Evolutionary conservation across 2,329 filamentous ascomycete genomes (phyloP).

Genomic region (Botrytis tulipae): DNA sequence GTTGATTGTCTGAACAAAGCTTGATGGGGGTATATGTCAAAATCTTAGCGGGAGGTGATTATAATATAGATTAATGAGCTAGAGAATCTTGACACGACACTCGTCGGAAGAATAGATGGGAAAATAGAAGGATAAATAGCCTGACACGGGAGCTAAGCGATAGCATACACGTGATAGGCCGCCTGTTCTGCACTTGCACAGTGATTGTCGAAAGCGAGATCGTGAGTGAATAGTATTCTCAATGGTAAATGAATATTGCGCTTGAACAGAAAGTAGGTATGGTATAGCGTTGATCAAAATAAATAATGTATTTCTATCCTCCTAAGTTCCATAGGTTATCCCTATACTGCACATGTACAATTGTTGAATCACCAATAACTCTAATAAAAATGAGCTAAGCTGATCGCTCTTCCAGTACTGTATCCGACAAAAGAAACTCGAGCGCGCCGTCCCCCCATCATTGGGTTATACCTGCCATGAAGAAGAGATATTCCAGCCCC

Average conservation of each 20-base stretch:
- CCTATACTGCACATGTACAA: background rate
- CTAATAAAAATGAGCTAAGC: too few species aligned
- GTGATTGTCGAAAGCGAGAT: background rate
- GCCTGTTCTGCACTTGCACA: background rate
- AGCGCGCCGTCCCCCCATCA: background rate
- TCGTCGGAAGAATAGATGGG: slow-evolving; percentile 1
- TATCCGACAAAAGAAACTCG: background rate
- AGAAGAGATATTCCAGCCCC: background rate
- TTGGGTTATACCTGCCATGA: background rate
- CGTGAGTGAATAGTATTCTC: background rate
- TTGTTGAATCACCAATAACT: background rate
- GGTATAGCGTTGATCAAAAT: background rate
- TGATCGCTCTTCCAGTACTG: background rate
- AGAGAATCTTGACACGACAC: background rate
- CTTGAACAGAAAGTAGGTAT: background rate
- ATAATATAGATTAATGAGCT: background rate
- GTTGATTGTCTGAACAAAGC: background rate
- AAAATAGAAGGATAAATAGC: slow-evolving; percentile 12
- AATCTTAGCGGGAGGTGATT: background rate
- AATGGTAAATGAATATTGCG: background rate
- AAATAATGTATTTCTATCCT: background rate
- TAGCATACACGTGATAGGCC: background rate
- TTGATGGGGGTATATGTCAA: background rate
- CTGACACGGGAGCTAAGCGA: background rate
- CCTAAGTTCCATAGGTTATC: background rate